Evolutionary conservation across 192 early-diverging fungal species (phyloP).

Genomic region (Backusella macrospora): DNA sequence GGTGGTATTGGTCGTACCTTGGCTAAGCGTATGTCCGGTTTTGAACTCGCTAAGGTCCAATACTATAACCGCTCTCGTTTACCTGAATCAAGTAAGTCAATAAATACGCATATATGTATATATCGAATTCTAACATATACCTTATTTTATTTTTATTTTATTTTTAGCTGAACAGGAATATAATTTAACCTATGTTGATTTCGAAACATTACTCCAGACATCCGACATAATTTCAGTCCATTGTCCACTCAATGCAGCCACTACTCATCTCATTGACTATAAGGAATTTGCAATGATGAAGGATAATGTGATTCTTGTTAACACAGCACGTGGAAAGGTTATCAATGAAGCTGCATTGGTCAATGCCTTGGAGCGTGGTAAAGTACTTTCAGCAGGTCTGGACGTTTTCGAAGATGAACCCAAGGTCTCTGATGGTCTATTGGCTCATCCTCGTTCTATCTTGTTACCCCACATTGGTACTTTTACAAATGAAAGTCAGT

Average conservation of each 20-base stretch:
- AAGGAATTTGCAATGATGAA: conserved; percentile 55
- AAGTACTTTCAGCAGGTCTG: conserved; percentile 40
- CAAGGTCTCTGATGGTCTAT: conserved; percentile 45
- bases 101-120: not conserved
- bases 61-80: conserved; percentile 54
- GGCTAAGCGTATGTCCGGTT: conserved; percentile 50
- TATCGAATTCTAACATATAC: no score
- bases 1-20: conserved; percentile 57
- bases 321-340: conserved; percentile 52
- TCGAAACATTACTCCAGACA: conserved; percentile 51
- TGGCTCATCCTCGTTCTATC: conserved; percentile 46
- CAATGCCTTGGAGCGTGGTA: conserved; percentile 51
- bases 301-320: conserved; percentile 50
- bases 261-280: conserved; percentile 44
- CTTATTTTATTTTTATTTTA: no score
- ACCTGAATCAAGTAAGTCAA: conserved; percentile 38
- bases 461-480: conserved; percentile 57
- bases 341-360: conserved; percentile 55
- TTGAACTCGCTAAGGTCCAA: conserved; percentile 48
- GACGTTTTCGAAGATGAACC: conserved; percentile 48
- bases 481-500: conserved; percentile 41
- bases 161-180: conserved; percentile 48
- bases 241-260: conserved; percentile 46
- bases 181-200: conserved; percentile 48
- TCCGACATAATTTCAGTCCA: conserved; percentile 55